Base-by-base conservation (phyloP, 2,329 filamentous ascomycete species). In the Ophiostoma perfectum region DNA sequence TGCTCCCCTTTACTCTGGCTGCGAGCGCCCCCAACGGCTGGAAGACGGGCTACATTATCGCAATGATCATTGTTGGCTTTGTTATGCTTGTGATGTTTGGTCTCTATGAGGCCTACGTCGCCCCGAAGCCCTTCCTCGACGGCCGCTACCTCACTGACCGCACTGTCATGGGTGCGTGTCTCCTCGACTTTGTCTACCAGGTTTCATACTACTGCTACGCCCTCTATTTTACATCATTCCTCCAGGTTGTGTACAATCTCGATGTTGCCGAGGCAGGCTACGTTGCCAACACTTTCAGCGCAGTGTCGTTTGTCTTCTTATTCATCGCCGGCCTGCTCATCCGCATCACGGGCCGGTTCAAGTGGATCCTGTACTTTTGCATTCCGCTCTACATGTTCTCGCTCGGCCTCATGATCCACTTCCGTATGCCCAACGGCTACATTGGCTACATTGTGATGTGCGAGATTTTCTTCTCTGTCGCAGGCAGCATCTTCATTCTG, bases 1-100 rank as follows among this genome's bases (percentile, higher is more conserved):
- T 91, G 14, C 81, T 91, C 0, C 88, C 89, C 0, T 86, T 91
- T 74, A 88, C 55, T 16, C 79, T 91, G 14, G 81, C 83, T n/a
- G 71, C 73, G 5, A 74, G 75, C 8, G 80, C 82, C 0, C 80
- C 80, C 14, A 75, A 82, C 62, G 81, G 80, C 6, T 88, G 85
- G 85, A 76, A 76, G 39, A 80, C 82, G 1, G 78, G 75, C 47
- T 81, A 83, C 71, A 86, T 88, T 74, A 83, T 88, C 69, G 79
- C 81, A 66, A 87, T 89, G 84, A 81, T 83, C 62, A 81, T 88
- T 2, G 75, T 90, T 27, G 89, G 89, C 5, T 80, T 85, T 42
- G 73, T 86, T 0, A 81, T 84, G 44, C 78, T 92, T 1, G 73
- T 85, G 47, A 68, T 79, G 5, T 76, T 76, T 71, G 81, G 78